Conservation (phyloP, 2,329 filamentous ascomycete genomes). For the Whalleya microplaca region DNA sequence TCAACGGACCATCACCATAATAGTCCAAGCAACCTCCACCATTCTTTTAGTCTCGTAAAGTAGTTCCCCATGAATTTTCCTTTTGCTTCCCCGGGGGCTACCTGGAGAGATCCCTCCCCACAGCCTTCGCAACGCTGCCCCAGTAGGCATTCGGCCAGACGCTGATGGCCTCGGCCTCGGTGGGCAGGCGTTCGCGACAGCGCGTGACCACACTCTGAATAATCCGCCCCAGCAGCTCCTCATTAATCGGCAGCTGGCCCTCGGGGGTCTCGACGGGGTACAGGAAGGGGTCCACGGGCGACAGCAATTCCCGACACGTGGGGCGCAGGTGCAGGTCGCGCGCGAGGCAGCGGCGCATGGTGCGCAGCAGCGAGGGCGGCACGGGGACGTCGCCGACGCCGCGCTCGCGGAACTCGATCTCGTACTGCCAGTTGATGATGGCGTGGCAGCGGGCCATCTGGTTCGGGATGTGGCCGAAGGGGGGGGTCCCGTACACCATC, state of each 20-base stretch:
- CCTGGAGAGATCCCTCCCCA: constrained; percentile 36
- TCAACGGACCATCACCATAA: no score
- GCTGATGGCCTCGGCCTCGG: constrained; percentile 57
- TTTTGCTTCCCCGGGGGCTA: not conserved
- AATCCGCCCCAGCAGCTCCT: constrained; percentile 64
- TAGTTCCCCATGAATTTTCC: not conserved
- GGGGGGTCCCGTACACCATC: constrained; percentile 96
- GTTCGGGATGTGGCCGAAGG: constrained; percentile 90
- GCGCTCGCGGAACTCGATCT: constrained; percentile 71
- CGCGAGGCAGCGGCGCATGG: constrained; percentile 65
- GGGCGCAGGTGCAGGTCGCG: constrained; percentile 66
- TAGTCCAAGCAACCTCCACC: no score
- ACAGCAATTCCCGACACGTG: constrained; percentile 65
- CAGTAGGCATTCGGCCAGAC: constrained; percentile 67
- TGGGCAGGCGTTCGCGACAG: constrained; percentile 62
- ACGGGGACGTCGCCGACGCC: constrained; percentile 69
- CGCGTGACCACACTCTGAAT: constrained; percentile 65
- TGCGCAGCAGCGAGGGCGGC: constrained; percentile 61
- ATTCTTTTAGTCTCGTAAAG: no score
- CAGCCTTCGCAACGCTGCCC: constrained; percentile 59
- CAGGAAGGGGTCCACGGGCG: constrained; percentile 63
- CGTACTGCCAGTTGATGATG: constrained; percentile 78
- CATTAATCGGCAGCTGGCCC: constrained; percentile 61
- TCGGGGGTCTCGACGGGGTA: constrained; percentile 63
- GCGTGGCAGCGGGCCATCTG: constrained; percentile 85